These are phyloP conservation scores for Candida gorgasii DNA, from an alignment of 805 yeast genomes.

Conservation along the genomic window DNA sequence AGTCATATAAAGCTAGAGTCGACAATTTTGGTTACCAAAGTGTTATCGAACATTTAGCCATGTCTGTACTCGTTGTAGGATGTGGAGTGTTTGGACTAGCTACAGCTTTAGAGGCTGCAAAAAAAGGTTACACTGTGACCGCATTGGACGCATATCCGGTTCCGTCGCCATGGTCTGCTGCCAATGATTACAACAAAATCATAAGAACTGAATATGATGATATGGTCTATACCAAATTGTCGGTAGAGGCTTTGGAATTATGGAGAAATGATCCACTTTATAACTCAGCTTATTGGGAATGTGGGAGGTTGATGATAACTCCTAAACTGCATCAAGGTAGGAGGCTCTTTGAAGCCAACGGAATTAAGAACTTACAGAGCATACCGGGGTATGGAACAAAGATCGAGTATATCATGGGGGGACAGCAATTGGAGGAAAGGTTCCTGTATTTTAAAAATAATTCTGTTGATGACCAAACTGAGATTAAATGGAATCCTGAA, in stretches of 20 bases:
- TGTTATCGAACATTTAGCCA: too few species aligned
- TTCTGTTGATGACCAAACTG: constrained; percentile 9
- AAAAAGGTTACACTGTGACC: constrained; percentile 25
- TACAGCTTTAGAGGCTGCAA: constrained; percentile 38
- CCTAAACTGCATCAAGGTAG: too few species aligned
- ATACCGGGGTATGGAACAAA: constrained; percentile 12
- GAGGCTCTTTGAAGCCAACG: too few species aligned
- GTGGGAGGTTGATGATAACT: constrained; percentile 17
- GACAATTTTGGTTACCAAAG: too few species aligned
- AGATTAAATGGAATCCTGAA: constrained; percentile 12
- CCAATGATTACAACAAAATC: constrained; percentile 36
- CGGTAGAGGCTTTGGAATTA: constrained; percentile 33
- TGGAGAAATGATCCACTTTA: constrained; percentile 41
- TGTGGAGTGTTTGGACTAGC: constrained; percentile 52
- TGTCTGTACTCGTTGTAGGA: constrained; percentile 24
- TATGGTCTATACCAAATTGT: constrained; percentile 27
- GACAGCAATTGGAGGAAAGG: constrained; percentile 6
- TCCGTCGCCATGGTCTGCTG: constrained; percentile 42
- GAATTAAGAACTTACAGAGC: constrained; percentile 11
- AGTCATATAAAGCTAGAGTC: too few species aligned
- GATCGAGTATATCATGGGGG: constrained; percentile 7
- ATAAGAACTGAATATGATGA: constrained; percentile 21
- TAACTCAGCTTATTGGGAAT: constrained; percentile 19
- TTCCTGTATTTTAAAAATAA: constrained; percentile 12
- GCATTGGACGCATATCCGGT: constrained; percentile 22